Evolutionary conservation across 169 alveolate genomes (phyloP).

Genomic region (Cryptosporidium baileyi): DNA sequence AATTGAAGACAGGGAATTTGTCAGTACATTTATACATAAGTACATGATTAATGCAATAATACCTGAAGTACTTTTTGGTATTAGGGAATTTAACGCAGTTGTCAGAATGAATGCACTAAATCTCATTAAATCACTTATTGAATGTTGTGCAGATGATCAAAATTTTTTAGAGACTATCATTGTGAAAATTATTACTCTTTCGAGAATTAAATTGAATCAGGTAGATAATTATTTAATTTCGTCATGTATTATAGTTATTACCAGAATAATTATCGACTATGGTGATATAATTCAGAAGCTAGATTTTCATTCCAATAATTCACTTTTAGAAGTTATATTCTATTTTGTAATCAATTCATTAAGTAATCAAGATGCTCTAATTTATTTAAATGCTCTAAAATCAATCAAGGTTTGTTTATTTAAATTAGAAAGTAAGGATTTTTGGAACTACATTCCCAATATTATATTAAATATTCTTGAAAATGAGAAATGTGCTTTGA

Average conservation of each 20-base stretch:
- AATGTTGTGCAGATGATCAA: constrained; percentile 5
- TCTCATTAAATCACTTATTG: constrained; percentile 28
- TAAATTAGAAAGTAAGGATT: neutral
- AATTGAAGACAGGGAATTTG: constrained; percentile 16
- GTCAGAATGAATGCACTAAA: constrained; percentile 51
- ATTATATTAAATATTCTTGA: neutral
- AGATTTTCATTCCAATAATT: neutral
- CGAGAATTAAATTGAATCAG: neutral
- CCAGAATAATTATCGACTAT: constrained; percentile 24
- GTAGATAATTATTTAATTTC: neutral
- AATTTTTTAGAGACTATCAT: neutral
- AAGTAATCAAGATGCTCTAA: neutral
- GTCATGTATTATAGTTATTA: constrained; percentile 24
- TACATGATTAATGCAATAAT: constrained; percentile 28
- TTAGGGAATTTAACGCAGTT: constrained; percentile 6
- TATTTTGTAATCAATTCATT: neutral
- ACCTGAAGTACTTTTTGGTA: constrained; percentile 44
- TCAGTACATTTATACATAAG: neutral
- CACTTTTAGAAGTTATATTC: neutral
- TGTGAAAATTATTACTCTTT: constrained; percentile 24
- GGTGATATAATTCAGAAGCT: constrained; percentile 20
- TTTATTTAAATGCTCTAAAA: constrained; percentile 16
- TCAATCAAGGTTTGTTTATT: constrained; percentile 1
- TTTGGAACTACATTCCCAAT: neutral
- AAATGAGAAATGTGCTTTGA: constrained; percentile 5